Evolutionary conservation across 306 rosid species (phyloP).

Genomic region (Prunus mume): DNA sequence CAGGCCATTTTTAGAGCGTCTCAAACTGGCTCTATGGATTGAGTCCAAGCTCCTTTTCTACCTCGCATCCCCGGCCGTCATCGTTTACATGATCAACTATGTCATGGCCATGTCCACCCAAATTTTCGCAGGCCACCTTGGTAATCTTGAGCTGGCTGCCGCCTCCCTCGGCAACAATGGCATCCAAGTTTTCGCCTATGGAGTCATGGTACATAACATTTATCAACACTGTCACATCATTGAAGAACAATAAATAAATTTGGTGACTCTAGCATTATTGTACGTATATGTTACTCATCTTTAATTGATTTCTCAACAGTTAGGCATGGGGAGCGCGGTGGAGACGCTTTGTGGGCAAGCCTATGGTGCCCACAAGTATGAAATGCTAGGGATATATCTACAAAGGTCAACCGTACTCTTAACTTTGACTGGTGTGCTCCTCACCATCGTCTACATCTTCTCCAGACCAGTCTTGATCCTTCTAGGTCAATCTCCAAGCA

Average conservation of each 20-base stretch:
- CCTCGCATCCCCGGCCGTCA: slow-evolving; percentile 58
- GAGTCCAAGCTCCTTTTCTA: slow-evolving; percentile 47
- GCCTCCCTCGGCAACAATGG: slow-evolving; percentile 70
- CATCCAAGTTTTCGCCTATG: slow-evolving; percentile 66
- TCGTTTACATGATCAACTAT: slow-evolving; percentile 53
- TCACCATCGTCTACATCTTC: slow-evolving; percentile 39
- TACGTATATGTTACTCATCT: not conserved
- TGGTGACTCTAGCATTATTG: not conserved
- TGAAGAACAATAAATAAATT: not conserved
- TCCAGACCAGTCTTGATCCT: slow-evolving; percentile 40
- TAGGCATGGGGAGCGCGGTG: slow-evolving; percentile 94
- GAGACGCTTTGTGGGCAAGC: slow-evolving; percentile 90
- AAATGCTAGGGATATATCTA: slow-evolving; percentile 60
- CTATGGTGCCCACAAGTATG: slow-evolving; percentile 55
- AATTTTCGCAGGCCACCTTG: slow-evolving; percentile 69
- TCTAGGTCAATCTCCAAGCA: slow-evolving; percentile 49
- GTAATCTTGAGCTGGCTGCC: slow-evolving; percentile 70
- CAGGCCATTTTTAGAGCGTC: slow-evolving; percentile 29
- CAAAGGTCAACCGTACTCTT: slow-evolving; percentile 68
- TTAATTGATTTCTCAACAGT: slow-evolving; percentile 28
- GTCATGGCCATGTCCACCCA: slow-evolving; percentile 73
- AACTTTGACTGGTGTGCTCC: slow-evolving; percentile 7
- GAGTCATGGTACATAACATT: slow-evolving; percentile 46
- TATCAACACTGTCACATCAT: too few relatives aligned
- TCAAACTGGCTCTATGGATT: slow-evolving; percentile 45